These are phyloP conservation scores for Gentiana dahurica DNA, from an alignment of 257 asterid genomes.

Conservation along the genomic window DNA sequence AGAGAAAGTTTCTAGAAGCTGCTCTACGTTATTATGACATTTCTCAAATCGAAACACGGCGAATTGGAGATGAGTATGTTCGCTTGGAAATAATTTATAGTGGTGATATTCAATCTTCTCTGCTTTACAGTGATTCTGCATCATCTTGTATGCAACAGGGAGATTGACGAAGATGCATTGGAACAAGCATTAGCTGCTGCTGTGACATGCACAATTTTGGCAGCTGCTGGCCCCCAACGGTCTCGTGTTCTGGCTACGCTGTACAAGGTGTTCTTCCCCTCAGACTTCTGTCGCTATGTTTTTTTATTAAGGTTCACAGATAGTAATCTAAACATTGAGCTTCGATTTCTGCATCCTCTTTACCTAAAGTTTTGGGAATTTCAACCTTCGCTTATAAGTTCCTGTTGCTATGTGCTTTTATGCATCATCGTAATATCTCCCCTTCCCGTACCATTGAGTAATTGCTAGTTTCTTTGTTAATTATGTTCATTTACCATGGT, in stretches of 20 bases:
- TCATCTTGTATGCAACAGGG: conserved; percentile 30
- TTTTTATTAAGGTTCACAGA: too few relatives aligned
- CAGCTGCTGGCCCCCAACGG: conserved; percentile 92
- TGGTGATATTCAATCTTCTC: not conserved
- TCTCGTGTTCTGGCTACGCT: conserved; percentile 96
- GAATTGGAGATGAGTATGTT: conserved; percentile 93
- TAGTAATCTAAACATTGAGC: not conserved
- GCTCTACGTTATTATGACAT: conserved; percentile 93
- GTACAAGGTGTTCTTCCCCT: conserved; percentile 48
- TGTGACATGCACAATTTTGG: conserved; percentile 91
- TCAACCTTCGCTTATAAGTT: too few relatives aligned
- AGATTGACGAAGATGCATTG: conserved; percentile 83
- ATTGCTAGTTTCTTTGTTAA: not conserved
- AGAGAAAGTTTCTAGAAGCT: conserved; percentile 98
- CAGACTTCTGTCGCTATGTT: not conserved
- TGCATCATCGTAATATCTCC: too few relatives aligned
- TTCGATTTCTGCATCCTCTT: too few relatives aligned
- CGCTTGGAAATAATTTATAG: not conserved
- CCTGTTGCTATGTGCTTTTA: too few relatives aligned
- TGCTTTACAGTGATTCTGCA: too few relatives aligned
- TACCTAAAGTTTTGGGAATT: too few relatives aligned
- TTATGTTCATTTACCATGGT: conserved; percentile 6
- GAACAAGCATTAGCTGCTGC: conserved; percentile 93
- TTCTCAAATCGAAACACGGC: conserved; percentile 95
- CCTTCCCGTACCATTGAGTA: too few relatives aligned